These are phyloP conservation scores for Panicum hallii DNA, from an alignment of 202 grass and related monocot genomes.

Conservation along the genomic window DNA sequence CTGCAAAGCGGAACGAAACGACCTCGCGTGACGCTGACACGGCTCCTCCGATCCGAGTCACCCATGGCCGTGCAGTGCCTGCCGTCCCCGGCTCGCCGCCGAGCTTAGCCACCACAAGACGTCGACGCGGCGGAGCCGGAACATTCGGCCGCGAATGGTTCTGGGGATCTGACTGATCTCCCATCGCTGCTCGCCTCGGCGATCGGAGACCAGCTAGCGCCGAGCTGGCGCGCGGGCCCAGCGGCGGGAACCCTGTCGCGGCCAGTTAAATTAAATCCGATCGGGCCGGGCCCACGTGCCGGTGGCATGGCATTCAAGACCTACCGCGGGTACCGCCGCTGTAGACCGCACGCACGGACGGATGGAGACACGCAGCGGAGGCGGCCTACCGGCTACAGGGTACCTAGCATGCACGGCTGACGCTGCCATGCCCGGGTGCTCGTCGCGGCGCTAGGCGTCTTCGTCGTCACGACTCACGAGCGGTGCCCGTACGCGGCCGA, in stretches of 20 bases:
- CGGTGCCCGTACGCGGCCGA: too few species aligned
- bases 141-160: background rate
- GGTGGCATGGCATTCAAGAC: constrained; percentile 2
- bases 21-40: background rate
- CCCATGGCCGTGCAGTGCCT: background rate
- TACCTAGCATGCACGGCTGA: too few species aligned
- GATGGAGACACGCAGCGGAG: background rate
- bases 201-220: background rate
- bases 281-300: background rate
- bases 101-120: background rate
- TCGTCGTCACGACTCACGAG: background rate
- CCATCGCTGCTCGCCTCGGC: background rate
- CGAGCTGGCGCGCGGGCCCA: constrained; percentile 23
- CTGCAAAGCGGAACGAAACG: background rate
- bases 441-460: background rate
- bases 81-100: background rate
- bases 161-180: constrained; percentile 4
- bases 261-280: background rate
- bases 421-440: too few species aligned
- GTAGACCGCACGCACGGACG: background rate
- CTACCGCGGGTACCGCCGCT: background rate
- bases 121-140: background rate
- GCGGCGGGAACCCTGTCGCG: background rate
- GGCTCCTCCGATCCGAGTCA: background rate
- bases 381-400: background rate